These are phyloP conservation scores for Vigna nakashimae DNA, from an alignment of 306 rosid species.

Conservation along the genomic window DNA sequence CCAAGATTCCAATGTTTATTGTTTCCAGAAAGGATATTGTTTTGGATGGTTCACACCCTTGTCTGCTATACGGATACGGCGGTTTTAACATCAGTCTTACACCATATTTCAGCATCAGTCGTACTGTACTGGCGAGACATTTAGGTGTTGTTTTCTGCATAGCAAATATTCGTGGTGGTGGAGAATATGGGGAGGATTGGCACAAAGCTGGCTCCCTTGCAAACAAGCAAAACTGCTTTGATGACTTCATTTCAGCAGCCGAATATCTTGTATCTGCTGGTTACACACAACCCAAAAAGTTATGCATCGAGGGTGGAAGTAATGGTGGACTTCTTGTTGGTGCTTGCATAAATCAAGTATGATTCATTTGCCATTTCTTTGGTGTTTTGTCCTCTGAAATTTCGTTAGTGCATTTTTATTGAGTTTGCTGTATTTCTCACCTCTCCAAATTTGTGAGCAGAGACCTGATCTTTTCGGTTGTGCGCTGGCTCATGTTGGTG, in stretches of 20 bases:
- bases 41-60: slow-evolving; percentile 96
- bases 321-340: slow-evolving; percentile 97
- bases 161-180: slow-evolving; percentile 98
- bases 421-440: slow-evolving; percentile 22
- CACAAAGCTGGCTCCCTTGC: slow-evolving; percentile 94
- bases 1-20: slow-evolving; percentile 80
- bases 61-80: slow-evolving; percentile 88
- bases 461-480: slow-evolving; percentile 97
- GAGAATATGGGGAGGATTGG: slow-evolving; percentile 99
- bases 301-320: slow-evolving; percentile 97
- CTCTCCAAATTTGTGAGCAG: slow-evolving; percentile 49
- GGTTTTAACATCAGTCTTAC: slow-evolving; percentile 86
- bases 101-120: slow-evolving; percentile 78
- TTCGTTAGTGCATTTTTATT: slow-evolving; percentile 18
- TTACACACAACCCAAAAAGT: slow-evolving; percentile 78
- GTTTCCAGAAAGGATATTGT: slow-evolving; percentile 70
- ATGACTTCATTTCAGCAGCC: slow-evolving; percentile 92
- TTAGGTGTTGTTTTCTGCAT: slow-evolving; percentile 80
- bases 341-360: slow-evolving; percentile 92
- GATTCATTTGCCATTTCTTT: slow-evolving; percentile 16
- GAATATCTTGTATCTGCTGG: slow-evolving; percentile 88
- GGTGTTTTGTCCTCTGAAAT: background rate
- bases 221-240: slow-evolving; percentile 91
- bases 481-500: slow-evolving; percentile 97
- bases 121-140: slow-evolving; percentile 75